Conservation (phyloP, 768 basidiomycete genomes). For the Harrya chromipes region DNA sequence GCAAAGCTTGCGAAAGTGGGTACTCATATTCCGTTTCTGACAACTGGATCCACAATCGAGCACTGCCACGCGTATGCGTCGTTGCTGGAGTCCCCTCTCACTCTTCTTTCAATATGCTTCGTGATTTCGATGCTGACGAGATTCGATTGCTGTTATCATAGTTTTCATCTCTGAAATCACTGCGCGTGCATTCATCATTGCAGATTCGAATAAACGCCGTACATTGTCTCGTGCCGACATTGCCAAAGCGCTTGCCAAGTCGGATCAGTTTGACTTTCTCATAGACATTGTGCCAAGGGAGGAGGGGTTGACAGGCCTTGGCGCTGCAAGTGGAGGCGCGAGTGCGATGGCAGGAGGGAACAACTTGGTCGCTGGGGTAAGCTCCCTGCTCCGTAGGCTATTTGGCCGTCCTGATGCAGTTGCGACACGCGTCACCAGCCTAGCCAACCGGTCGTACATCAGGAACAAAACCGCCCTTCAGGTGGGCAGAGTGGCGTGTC, state of each 20-base stretch:
- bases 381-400: neutral
- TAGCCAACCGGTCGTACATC: conserved; percentile 22
- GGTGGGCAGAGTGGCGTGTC: conserved; percentile 15
- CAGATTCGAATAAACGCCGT: conserved; percentile 94
- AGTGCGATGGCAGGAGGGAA: conserved; percentile 7
- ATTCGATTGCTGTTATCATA: neutral
- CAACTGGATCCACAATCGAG: no score
- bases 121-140: no score
- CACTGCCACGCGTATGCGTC: conserved; percentile 1
- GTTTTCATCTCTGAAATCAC: conserved; percentile 99
- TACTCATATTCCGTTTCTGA: conserved; percentile 13
- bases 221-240: conserved; percentile 93
- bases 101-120: no score
- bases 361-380: conserved; percentile 25
- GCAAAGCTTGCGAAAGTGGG: conserved; percentile 98
- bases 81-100: no score
- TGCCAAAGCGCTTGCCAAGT: conserved; percentile 86
- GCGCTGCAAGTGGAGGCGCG: neutral
- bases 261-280: conserved; percentile 96
- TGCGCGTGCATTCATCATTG: conserved; percentile 91
- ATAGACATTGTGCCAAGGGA: conserved; percentile 95
- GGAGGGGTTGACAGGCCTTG: conserved; percentile 39
- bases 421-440: conserved; percentile 11
- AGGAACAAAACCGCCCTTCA: conserved; percentile 24
- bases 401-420: neutral